phyloP scores from a whole-genome alignment of 306 rosid species.

The Sicyos baderoa region DNA sequence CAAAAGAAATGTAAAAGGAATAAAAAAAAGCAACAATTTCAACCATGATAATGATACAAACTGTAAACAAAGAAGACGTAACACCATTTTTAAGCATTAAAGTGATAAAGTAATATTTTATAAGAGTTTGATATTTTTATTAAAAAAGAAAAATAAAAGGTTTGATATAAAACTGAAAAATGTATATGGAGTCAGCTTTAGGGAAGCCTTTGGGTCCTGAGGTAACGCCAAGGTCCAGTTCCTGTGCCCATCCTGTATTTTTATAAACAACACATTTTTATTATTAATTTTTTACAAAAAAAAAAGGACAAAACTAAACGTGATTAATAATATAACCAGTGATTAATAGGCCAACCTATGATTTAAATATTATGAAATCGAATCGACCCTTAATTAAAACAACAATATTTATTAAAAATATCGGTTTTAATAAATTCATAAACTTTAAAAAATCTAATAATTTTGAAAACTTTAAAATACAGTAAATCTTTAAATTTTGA shows the following conservation, averaged over 20 bases:
- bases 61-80: neutral
- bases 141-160: neutral
- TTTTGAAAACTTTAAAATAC: no score
- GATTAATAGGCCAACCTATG: no score
- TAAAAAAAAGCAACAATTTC: neutral
- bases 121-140: neutral
- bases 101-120: neutral
- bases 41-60: neutral
- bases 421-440: no score
- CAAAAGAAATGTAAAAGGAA: no score
- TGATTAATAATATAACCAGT: no score
- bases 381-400: no score
- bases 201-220: constrained; percentile 28
- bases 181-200: neutral
- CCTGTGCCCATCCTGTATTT: constrained; percentile 85
- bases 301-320: no score
- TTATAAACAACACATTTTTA: neutral
- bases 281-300: no score
- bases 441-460: no score
- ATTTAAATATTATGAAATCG: no score
- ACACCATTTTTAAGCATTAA: neutral
- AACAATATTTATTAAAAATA: no score
- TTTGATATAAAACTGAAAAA: neutral
- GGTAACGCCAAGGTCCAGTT: constrained; percentile 91
- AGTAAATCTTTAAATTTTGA: no score